These are phyloP conservation scores for Talaromyces trachyspermus DNA, from an alignment of 495 filamentous ascomycete genomes.

Conservation along the genomic window DNA sequence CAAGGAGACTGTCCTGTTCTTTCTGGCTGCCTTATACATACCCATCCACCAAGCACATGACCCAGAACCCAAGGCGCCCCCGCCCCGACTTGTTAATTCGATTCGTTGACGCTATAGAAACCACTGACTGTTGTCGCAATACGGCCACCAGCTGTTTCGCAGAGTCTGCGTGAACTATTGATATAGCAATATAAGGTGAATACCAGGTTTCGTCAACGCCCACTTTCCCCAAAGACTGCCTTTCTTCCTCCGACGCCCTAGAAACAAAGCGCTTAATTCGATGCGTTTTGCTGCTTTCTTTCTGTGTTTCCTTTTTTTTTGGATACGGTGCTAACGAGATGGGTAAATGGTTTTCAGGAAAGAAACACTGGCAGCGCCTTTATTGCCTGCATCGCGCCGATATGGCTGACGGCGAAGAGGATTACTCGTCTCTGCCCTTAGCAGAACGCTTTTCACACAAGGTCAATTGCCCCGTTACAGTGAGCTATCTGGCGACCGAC, in stretches of 20 bases:
- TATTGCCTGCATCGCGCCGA: slow-evolving; percentile 16
- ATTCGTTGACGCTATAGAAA: slow-evolving; percentile 1
- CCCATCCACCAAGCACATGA: too few species aligned
- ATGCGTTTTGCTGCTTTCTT: too few species aligned
- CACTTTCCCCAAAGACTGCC: too few species aligned
- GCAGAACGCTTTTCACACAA: slow-evolving; percentile 84
- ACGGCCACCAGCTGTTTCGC: not conserved
- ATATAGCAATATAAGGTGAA: not conserved
- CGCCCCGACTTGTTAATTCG: slow-evolving; percentile 2
- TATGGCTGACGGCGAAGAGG: slow-evolving; percentile 62
- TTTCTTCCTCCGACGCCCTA: too few species aligned
- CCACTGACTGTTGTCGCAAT: not conserved
- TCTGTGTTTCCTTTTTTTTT: too few species aligned
- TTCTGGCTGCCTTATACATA: too few species aligned
- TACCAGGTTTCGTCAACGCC: not conserved
- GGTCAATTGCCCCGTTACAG: too few species aligned
- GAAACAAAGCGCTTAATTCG: too few species aligned
- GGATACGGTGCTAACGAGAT: slow-evolving; percentile 23
- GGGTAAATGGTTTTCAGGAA: slow-evolving; percentile 6
- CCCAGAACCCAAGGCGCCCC: not conserved
- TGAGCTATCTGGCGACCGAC: too few species aligned
- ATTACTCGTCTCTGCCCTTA: slow-evolving; percentile 74
- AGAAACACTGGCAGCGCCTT: slow-evolving; percentile 17
- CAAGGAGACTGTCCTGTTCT: too few species aligned
- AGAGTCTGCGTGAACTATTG: not conserved